Base-by-base conservation (phyloP, 768 basidiomycete species). In the Cyclocybe cylindracea region DNA sequence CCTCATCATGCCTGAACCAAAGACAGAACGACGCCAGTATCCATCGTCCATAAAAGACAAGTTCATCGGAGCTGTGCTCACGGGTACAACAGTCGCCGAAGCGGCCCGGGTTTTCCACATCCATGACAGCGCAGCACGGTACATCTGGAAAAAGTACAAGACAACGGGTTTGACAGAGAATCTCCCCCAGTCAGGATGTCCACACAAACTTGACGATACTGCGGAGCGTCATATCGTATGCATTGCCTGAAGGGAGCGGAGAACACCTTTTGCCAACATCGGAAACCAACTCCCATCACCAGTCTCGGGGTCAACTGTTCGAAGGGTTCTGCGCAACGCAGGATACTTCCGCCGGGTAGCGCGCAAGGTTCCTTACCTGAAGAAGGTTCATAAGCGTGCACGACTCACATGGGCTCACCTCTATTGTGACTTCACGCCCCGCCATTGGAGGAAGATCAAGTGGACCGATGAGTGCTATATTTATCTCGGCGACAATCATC, bases 401-500 rank as follows among this genome's bases (percentile, higher is more conserved):
- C 7, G 62, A 36, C 18, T 61, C 29, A 29, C 14, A 8, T 68
- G 66, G 65, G 66, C 62, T 33, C 39, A 42, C 46, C 14, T 39
- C 14, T 43, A 49, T 39, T 10, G 32, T 46, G 10, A 36, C 1
- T 58, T 37, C 35, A 34, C n/a, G 29, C 34, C 10, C 7, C n/a
- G 49, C 32, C 35, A 65, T 14, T 69, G 64, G 62, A n/a, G 31
- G 4, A 46, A 50, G 24, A 52, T 64, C 10, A 61, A 60, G 11
- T 70, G 53, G 50, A 66, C 68, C 3, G 68, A 70, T 54, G 65
- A 70, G 47, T 18, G 40, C 44, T 66, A 64, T 45, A 39, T 70
- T 24, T 55, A 57, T 35, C 53, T 63, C 1, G 63, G 51, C 9
- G 59, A 65, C 32, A 44, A 57, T 40, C 39, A 47, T 10, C 49